Conservation (phyloP, 768 basidiomycete genomes). For the Suillus hirtellus region DNA sequence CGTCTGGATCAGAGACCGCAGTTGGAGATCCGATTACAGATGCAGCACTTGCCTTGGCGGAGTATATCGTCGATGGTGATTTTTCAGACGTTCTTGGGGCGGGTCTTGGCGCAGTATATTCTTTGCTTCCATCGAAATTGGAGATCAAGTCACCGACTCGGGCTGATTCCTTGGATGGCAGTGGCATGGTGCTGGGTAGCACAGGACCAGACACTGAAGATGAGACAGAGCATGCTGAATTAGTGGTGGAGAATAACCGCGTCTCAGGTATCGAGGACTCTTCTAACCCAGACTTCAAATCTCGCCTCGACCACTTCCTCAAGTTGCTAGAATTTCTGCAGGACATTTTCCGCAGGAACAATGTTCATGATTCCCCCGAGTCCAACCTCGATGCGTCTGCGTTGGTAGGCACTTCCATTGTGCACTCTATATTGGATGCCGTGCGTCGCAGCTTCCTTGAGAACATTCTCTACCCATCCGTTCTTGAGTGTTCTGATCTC, state of each 20-base stretch:
- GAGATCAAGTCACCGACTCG: slow-evolving; percentile 54
- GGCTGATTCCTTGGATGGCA: slow-evolving; percentile 40
- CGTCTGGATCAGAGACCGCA: slow-evolving; percentile 19
- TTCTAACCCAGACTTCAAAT: slow-evolving; percentile 70
- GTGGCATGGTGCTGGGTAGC: slow-evolving; percentile 75
- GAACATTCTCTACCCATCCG: slow-evolving; percentile 89
- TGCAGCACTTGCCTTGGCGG: slow-evolving; percentile 84
- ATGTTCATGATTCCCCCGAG: slow-evolving; percentile 36
- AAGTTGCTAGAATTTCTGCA: slow-evolving; percentile 90
- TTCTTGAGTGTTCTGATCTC: slow-evolving; percentile 86
- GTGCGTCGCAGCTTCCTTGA: slow-evolving; percentile 86
- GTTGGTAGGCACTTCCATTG: slow-evolving; percentile 77
- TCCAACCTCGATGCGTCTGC: slow-evolving; percentile 54
- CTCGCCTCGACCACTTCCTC: slow-evolving; percentile 83
- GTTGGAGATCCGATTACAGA: slow-evolving; percentile 72
- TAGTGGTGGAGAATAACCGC: slow-evolving; percentile 50
- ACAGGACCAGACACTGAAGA: slow-evolving; percentile 54
- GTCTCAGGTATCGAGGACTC: slow-evolving; percentile 78
- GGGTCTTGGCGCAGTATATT: slow-evolving; percentile 90
- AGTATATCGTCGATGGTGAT: slow-evolving; percentile 95
- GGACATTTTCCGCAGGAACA: slow-evolving; percentile 78
- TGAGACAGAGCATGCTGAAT: slow-evolving; percentile 51
- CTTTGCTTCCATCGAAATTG: slow-evolving; percentile 85
- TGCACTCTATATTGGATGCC: slow-evolving; percentile 79
- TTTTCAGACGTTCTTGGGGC: slow-evolving; percentile 97